Base-by-base conservation (phyloP, 1,284 basidiomycete species). In the Boletus sp. region DNA sequence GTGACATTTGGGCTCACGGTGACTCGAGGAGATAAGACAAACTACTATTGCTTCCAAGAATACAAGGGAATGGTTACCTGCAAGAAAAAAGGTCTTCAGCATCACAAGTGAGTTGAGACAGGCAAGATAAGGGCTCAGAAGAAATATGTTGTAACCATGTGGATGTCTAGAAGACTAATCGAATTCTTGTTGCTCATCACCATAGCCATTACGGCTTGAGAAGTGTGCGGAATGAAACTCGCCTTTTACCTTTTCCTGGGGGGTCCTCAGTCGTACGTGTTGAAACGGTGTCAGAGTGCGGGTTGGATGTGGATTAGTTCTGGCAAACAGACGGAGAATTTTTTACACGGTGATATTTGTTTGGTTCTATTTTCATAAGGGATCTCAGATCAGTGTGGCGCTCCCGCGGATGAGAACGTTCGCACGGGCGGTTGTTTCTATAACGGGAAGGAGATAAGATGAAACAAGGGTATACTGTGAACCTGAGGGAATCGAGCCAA, bases 101-200 rank as follows among this genome's bases (percentile, higher is more conserved):
- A 46, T 53, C 50, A 22, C 24, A 41, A 49, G 58, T 12, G 33
- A 53, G 48, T 31, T 16, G 49, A 51, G 48, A 16, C 37, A 42
- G 3, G 59, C 50, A 51, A 51, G 67, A 64, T 58, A 33, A 56
- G 54, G 62, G 61, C 59, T 70, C 63, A 80, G 81, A 76, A 71
- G 68, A 76, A 51, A 43, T 63, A 49, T 51, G 57, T 63, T 70
- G 55, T 68, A 68, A 72, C 69, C 67, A 68, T 72, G 68, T 70
- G 41, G 53, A 37, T 68, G 85, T 91, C 89, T 90, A 87, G 74
- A 91, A 91, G 89, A 92, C 89, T 91, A 91, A 92, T 91, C 89
- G 86, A 81, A 61, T 63, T 51, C 59, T 39, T 57, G 31, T 81
- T 80, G 77, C 74, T 82, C 88, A 89, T 90, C 89, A 80, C 50